Evolutionary conservation across 306 rosid species (phyloP).

Genomic region (Elaeagnus macrophylla): DNA sequence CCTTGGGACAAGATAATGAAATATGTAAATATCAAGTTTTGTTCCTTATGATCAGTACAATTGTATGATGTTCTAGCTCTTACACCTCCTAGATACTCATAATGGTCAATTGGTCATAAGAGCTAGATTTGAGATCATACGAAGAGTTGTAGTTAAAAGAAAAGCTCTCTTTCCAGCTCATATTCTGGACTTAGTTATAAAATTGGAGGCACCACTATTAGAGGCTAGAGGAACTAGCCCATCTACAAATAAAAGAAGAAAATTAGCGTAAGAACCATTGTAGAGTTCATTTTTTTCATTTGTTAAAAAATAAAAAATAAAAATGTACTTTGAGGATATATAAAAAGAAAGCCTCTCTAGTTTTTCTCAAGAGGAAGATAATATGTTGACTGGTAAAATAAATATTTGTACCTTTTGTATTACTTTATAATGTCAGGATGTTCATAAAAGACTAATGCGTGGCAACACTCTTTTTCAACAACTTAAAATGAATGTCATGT

Average conservation of each 20-base stretch:
- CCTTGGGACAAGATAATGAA: constrained; percentile 44
- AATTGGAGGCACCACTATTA: no score
- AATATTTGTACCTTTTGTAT: no score
- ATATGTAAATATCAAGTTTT: constrained; percentile 74
- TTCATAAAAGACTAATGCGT: no score
- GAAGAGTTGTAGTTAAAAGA: constrained; percentile 22
- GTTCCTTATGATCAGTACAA: constrained; percentile 40
- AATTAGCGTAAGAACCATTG: constrained; percentile 32
- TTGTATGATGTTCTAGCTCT: constrained; percentile 40
- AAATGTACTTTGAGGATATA: constrained; percentile 21
- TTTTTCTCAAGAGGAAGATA: constrained; percentile 24
- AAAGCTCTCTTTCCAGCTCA: constrained; percentile 1
- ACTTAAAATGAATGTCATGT: no score
- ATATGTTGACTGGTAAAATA: no score
- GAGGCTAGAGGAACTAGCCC: constrained; percentile 32
- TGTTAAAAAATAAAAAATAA: constrained; percentile 31
- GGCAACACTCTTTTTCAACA: no score
- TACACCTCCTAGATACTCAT: constrained; percentile 30
- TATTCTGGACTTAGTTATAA: constrained; percentile 10
- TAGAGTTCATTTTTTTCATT: constrained; percentile 62
- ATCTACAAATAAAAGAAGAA: constrained; percentile 20
- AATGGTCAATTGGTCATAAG: constrained; percentile 29
- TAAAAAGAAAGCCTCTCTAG: constrained; percentile 18
- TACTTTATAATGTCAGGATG: no score
- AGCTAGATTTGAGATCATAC: constrained; percentile 26